phyloP scores from a whole-genome alignment of 169 alveolate genomes.

The Cryptosporidium viatorum region DNA sequence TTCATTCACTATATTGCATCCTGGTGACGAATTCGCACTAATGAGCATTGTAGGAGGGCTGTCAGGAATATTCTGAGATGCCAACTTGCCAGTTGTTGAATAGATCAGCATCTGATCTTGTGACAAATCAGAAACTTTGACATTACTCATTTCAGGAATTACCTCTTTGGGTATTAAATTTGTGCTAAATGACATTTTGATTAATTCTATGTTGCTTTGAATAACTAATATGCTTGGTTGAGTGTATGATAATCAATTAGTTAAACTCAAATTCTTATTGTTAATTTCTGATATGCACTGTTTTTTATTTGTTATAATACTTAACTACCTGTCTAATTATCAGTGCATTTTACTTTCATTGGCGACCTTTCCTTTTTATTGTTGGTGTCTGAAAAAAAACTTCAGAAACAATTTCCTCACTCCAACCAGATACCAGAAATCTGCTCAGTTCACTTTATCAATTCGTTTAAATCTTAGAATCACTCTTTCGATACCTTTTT shows the following conservation, averaged over 20 bases:
- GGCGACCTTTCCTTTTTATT: background rate
- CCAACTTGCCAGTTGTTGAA: slow-evolving; percentile 8
- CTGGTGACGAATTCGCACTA: slow-evolving; percentile 69
- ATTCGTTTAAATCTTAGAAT: background rate
- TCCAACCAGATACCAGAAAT: background rate
- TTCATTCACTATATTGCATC: slow-evolving; percentile 9
- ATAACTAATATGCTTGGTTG: background rate
- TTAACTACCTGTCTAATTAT: background rate
- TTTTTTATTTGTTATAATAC: background rate
- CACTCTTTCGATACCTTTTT: background rate
- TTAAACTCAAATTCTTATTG: background rate
- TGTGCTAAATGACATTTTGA: slow-evolving; percentile 21
- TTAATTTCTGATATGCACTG: background rate
- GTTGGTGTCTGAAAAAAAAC: background rate
- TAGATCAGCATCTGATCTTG: background rate
- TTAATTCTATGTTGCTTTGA: background rate
- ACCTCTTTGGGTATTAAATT: background rate
- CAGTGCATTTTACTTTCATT: slow-evolving; percentile 12
- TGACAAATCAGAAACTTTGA: background rate
- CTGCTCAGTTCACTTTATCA: background rate
- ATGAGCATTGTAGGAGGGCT: slow-evolving; percentile 65
- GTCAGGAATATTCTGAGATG: slow-evolving; percentile 51
- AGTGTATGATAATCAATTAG: background rate
- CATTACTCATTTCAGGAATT: background rate
- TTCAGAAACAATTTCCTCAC: background rate